Evolutionary conservation across 2,329 filamentous ascomycete species (phyloP).

Genomic region (Ceratocystis ficicola): DNA sequence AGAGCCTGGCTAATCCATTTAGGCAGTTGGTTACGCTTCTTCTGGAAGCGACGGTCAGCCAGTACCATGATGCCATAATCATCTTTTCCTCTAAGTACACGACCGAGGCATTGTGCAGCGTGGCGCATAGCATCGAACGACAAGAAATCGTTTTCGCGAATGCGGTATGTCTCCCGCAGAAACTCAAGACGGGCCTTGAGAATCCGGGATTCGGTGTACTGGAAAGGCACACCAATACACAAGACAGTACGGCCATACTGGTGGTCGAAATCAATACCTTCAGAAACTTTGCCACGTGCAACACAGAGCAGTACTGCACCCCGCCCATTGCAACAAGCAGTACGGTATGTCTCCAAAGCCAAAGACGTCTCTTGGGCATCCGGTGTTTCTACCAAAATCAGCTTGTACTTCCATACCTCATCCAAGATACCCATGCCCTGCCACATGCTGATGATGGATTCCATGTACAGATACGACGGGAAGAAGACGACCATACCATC

Average conservation of each 20-base stretch:
- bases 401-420: conserved; percentile 97
- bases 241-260: conserved; percentile 93
- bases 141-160: conserved; percentile 91
- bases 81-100: conserved; percentile 89
- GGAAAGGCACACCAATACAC: conserved; percentile 94
- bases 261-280: conserved; percentile 98
- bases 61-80: conserved; percentile 99
- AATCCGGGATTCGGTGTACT: conserved; percentile 96
- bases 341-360: conserved; percentile 90
- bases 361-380: conserved; percentile 95
- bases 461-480: conserved; percentile 97
- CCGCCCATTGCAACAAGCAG: conserved; percentile 91
- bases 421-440: conserved; percentile 97
- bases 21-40: conserved; percentile 78
- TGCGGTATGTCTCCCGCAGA: conserved; percentile 90
- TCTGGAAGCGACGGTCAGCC: conserved; percentile 83
- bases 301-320: conserved; percentile 90
- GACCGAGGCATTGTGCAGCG: conserved; percentile 88
- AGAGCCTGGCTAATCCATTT: conserved; percentile 94
- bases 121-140: conserved; percentile 99
- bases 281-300: conserved; percentile 89
- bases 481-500: conserved; percentile 99
- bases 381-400: conserved; percentile 94
- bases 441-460: conserved; percentile 98
- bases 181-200: conserved; percentile 93